phyloP scores from a whole-genome alignment of 2,329 filamentous ascomycete genomes.

The Trichoderma sp. region DNA sequence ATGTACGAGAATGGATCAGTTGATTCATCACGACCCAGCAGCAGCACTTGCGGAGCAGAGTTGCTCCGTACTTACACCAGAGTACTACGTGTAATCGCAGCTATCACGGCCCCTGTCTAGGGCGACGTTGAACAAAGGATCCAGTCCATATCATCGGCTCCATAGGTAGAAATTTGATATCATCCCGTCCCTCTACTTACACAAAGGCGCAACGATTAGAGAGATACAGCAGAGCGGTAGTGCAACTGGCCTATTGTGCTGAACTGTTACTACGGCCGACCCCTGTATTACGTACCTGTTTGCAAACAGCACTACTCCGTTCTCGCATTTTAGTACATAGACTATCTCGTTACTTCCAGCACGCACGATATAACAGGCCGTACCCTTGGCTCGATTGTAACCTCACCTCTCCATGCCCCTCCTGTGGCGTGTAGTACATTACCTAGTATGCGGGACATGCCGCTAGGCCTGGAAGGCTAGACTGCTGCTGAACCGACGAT shows the following conservation, averaged over 20 bases:
- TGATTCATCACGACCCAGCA: background rate
- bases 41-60: background rate
- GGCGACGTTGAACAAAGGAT: background rate
- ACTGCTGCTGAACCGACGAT: background rate
- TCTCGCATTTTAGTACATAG: background rate
- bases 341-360: background rate
- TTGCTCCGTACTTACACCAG: background rate
- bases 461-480: background rate
- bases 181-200: background rate
- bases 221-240: background rate
- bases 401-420: slow-evolving; percentile 7
- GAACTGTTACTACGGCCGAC: background rate
- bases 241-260: background rate
- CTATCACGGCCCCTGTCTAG: background rate
- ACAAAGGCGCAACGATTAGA: background rate
- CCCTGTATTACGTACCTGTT: background rate
- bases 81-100: background rate
- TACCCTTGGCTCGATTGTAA: slow-evolving; percentile 6
- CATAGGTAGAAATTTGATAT: background rate
- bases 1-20: background rate
- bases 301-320: background rate
- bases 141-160: background rate
- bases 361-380: background rate
- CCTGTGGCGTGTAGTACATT: background rate
- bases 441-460: background rate